Base-by-base conservation (phyloP, 495 filamentous ascomycete species). In the Aspergillus coremiiformis region DNA sequence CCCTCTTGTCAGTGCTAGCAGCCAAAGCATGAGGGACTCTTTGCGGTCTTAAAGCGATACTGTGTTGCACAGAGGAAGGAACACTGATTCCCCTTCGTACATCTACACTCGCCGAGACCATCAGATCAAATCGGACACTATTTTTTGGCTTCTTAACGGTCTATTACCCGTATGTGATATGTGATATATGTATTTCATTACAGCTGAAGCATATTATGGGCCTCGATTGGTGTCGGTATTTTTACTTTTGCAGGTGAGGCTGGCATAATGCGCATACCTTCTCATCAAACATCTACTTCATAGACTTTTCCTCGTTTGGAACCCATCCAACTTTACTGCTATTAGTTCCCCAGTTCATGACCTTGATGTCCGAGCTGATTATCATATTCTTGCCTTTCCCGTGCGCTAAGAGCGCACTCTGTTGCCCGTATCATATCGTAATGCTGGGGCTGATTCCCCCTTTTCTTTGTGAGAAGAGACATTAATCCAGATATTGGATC, bases 1-100 rank as follows among this genome's bases (percentile, higher is more conserved):
- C 59, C 76, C 79, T 14, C 81, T 82, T 2, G 87, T 93, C 73
- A 95, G 90, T 67, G 90, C 92, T 21, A 96, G 90, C 74, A 86
- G 84, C 55, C 86, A 89, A 68, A 96, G 92, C 72, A 91, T 86
- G 79, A 79, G 88, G 58, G 92, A 97, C 66, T 87, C 79, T n/a
- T 73, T 87, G 56, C 82, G 81, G 54, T 78, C 76, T 52, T 80
- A 22, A 30, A 17, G 20, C 5, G 9, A 22, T 20, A 14, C 11
- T 35, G 7, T 14, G 12, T 35, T 15, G 14, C 32, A 15, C 12
- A 5, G 1, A 14, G 12, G 32, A n/a, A 5, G 14, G 7, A n/a
- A n/a, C n/a, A n/a, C n/a, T 35, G 1, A 35, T 14, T 4, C n/a
- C 29, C 29, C 2, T 32, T 32, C 29, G 2, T 20, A 39, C 35